These are phyloP conservation scores for Blastocystis sp. DNA, from an alignment of 352 stramenopile genomes.

Conservation along the genomic window DNA sequence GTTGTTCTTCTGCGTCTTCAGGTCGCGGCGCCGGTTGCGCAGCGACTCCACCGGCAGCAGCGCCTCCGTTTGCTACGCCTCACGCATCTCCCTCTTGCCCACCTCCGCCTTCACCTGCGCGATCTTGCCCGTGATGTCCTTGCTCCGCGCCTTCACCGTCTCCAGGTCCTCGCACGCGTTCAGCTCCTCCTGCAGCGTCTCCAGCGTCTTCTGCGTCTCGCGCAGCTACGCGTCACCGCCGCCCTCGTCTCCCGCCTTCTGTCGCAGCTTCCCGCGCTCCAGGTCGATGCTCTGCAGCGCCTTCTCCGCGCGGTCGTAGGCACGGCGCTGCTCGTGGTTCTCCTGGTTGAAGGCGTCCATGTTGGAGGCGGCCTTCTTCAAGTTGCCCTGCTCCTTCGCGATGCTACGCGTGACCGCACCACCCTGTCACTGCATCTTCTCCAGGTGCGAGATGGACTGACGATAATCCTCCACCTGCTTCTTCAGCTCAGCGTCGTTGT, in stretches of 20 bases:
- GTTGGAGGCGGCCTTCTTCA: background rate
- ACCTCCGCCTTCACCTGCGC: background rate
- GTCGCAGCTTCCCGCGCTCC: background rate
- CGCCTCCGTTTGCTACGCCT: slow-evolving; percentile 2
- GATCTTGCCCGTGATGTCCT: background rate
- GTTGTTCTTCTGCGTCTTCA: background rate
- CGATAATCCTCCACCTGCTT: background rate
- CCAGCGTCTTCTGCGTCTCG: slow-evolving; percentile 21
- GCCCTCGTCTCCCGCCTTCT: slow-evolving; percentile 4
- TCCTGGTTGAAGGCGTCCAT: background rate
- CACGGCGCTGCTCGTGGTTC: background rate
- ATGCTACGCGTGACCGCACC: background rate
- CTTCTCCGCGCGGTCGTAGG: slow-evolving; percentile 34
- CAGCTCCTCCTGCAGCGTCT: slow-evolving; percentile 3
- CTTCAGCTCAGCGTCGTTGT: background rate
- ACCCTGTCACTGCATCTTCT: background rate
- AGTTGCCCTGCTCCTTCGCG: background rate
- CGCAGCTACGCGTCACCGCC: background rate
- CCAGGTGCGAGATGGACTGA: background rate
- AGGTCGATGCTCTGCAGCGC: slow-evolving; percentile 43
- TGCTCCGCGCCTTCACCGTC: background rate
- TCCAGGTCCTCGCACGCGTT: background rate
- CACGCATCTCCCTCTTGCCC: background rate
- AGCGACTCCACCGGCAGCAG: slow-evolving; percentile 2
- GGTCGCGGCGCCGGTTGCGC: background rate